phyloP scores from a whole-genome alignment of 257 asterid species.

The Leonotis leonurus region DNA sequence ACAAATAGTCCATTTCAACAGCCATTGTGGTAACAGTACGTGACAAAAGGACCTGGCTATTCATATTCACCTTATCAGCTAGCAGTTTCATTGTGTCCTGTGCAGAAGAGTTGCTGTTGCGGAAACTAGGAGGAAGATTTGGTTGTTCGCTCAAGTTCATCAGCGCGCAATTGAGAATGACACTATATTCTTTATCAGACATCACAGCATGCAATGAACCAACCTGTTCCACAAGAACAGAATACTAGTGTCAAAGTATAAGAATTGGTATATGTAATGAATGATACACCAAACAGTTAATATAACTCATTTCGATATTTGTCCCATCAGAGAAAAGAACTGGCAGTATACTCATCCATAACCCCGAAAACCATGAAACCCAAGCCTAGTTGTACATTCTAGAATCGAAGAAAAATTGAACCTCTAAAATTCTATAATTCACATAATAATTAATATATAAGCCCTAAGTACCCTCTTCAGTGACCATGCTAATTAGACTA shows the following conservation, averaged over 20 bases:
- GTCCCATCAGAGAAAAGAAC: neutral
- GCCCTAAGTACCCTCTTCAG: neutral
- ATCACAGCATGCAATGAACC: constrained; percentile 79
- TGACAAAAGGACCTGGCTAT: constrained; percentile 84
- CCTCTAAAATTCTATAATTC: neutral
- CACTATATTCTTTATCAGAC: constrained; percentile 87
- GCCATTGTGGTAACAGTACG: constrained; percentile 84
- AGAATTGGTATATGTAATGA: neutral
- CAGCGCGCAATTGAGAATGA: constrained; percentile 75
- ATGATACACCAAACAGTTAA: neutral
- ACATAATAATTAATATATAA: neutral
- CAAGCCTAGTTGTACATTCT: neutral
- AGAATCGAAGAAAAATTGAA: neutral
- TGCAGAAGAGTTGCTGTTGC: constrained; percentile 64
- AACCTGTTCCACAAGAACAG: constrained; percentile 47
- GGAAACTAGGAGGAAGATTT: constrained; percentile 84
- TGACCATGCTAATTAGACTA: neutral
- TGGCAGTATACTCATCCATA: neutral
- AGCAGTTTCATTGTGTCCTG: constrained; percentile 82
- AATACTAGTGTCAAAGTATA: constrained; percentile 6
- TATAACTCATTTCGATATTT: neutral
- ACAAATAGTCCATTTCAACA: constrained; percentile 66
- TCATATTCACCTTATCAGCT: constrained; percentile 86
- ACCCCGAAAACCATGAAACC: neutral
- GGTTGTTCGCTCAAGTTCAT: constrained; percentile 88